Evolutionary conservation across 805 yeast species (phyloP), one percentile per base, ranked within the genome.

Genomic region (Saccharomyces eubayanus): DNA sequence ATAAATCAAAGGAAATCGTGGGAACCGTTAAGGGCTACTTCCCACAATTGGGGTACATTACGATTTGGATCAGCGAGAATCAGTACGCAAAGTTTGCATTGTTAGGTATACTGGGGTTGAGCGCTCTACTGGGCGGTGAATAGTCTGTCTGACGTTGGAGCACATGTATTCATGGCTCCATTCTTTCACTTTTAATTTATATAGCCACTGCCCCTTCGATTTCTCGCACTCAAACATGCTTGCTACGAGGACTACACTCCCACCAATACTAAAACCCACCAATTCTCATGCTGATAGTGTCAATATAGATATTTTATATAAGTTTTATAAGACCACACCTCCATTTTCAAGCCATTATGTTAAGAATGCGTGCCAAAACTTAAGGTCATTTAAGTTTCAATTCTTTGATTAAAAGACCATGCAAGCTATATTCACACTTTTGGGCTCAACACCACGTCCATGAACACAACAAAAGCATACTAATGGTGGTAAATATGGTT

Each of bases 1-100:
- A 88, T 62, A 83, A 91, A 58, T 78, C 83, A 45, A 76, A 72
- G 12, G 98, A 94, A 65, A 78, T 94, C 51, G 82, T 89, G 6
- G 98, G 98, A 1, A 83, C 90, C 1, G 99, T 92, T n/a, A 85
- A 85, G 71, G 97, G 87, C 0, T 94, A 91, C 67, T 73, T 94
- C 54, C 99, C 99, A 14, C 81, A 78, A 63, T 76, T 91, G 16
- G 99, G 99, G 0, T 94, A 94, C 62, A 78, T 90, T 8, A 94
- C 99, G 1, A 91, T 94, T 55, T 79, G 92, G 66, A 81, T 94
- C 57, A 88, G 96, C 5, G 99, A 94, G 65, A 89, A 89, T 66
- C 79, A 80, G 54, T 89, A 88, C 66, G 85, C 90, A 68, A 88
- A 89, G 65, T 86, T 80, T 62, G 85, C 84, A 0, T 72, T 92